Evolutionary conservation across 2,329 filamentous ascomycete species (phyloP).

Genomic region (Amauroascus verrucosus): DNA sequence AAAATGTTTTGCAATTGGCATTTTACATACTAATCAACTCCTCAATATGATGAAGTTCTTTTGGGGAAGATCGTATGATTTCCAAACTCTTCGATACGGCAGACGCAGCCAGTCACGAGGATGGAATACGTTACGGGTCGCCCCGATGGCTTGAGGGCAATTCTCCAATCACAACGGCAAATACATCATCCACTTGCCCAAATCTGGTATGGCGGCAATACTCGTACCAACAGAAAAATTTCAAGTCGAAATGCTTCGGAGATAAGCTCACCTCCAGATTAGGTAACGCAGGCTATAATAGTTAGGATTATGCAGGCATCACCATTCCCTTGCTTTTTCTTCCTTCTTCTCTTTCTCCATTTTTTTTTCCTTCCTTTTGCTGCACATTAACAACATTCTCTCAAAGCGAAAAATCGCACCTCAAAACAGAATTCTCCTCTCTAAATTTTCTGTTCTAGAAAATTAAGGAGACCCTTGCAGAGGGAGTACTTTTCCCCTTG

Average conservation of each 20-base stretch:
- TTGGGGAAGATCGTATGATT: background rate
- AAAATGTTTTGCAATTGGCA: too few relatives aligned
- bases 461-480: background rate
- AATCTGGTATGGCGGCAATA: background rate
- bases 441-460: background rate
- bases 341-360: background rate
- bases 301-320: background rate
- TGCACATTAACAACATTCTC: background rate
- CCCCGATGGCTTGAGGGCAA: background rate
- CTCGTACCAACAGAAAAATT: background rate
- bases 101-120: background rate
- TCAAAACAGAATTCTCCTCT: constrained; percentile 5
- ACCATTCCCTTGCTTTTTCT: background rate
- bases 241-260: background rate
- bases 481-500: background rate
- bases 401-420: background rate
- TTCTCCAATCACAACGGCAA: background rate
- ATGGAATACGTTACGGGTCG: background rate
- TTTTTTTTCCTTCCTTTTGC: background rate
- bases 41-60: too few relatives aligned
- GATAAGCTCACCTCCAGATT: background rate
- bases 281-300: background rate
- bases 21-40: too few relatives aligned
- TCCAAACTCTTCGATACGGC: background rate
- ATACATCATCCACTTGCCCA: background rate